A percentile compares a stretch with the other conserved stretches of the same genome.
Conservation (phyloP, 352 stramenopile species). For the Phytophthora podocarpi region DNA sequence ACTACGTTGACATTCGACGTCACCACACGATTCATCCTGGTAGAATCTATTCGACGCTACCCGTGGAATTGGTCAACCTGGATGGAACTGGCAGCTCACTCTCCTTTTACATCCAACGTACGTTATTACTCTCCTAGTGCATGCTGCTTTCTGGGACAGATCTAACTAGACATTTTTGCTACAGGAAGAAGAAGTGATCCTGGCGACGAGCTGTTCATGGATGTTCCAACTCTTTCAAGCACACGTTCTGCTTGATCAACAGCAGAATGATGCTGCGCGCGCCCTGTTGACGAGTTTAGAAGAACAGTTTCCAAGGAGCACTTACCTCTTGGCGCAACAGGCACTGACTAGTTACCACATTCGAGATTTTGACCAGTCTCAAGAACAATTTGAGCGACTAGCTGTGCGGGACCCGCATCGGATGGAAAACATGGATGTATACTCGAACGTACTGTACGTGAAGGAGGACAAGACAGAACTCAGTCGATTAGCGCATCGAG, state of each 20-base stretch:
- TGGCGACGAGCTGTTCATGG: conserved; percentile 62
- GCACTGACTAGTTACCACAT: conserved; percentile 83
- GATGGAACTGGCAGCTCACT: conserved; percentile 92
- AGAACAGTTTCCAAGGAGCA: conserved; percentile 66
- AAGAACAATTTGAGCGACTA: conserved; percentile 78
- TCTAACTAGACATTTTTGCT: conserved; percentile 15
- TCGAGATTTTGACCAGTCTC: conserved; percentile 81
- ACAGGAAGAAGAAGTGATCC: conserved; percentile 62
- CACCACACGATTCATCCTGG: conserved; percentile 67
- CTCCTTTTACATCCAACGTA: conserved; percentile 60
- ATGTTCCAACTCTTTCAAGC: conserved; percentile 90
- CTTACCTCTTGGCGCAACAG: conserved; percentile 78
- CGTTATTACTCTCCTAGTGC: not conserved
- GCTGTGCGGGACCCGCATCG: conserved; percentile 68
- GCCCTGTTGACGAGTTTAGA: conserved; percentile 57
- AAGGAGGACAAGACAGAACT: conserved; percentile 88
- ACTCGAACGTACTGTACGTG: conserved; percentile 88
- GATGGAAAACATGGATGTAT: conserved; percentile 86
- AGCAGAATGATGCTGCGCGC: conserved; percentile 73
- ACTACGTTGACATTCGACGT: conserved; percentile 47
- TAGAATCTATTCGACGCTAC: conserved; percentile 73
- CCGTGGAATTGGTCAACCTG: conserved; percentile 97
- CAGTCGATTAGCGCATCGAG: conserved; percentile 90
- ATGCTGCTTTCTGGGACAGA: not conserved
- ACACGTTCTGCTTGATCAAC: conserved; percentile 76